A percentile compares a stretch with the other conserved stretches of the same genome.
Evolutionary conservation across 805 yeast genomes (phyloP).

Genomic region (Schwanniomyces vanrijiae): DNA sequence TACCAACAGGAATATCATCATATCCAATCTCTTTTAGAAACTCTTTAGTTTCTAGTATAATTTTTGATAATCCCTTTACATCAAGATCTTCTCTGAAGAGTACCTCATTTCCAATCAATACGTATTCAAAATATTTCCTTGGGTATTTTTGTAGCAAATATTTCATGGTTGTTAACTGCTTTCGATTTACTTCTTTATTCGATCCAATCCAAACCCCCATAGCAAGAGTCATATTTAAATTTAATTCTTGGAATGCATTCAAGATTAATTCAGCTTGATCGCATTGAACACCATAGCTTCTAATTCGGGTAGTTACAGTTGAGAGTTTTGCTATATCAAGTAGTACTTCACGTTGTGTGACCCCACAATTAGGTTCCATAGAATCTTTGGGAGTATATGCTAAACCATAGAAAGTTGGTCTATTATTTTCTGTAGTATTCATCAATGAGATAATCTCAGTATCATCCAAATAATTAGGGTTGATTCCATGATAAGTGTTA

Average conservation of each 20-base stretch:
- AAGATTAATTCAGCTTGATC: conserved; percentile 52
- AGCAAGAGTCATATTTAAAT: conserved; percentile 55
- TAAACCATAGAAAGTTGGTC: conserved; percentile 49
- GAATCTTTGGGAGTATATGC: conserved; percentile 60
- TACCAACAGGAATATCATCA: conserved; percentile 54
- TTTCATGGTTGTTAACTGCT: conserved; percentile 49
- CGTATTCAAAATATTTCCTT: conserved; percentile 44
- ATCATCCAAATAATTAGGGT: conserved; percentile 29
- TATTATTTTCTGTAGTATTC: conserved; percentile 29
- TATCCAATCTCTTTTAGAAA: conserved; percentile 33
- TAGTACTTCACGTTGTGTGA: conserved; percentile 45
- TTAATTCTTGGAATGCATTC: conserved; percentile 50
- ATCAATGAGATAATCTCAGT: conserved; percentile 35
- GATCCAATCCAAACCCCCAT: conserved; percentile 64
- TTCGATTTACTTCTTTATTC: conserved; percentile 42
- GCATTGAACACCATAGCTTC: conserved; percentile 64
- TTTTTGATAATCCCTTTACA: conserved; percentile 32
- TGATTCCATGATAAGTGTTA: conserved; percentile 24
- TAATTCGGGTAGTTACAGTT: conserved; percentile 54
- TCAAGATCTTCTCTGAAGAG: conserved; percentile 52
- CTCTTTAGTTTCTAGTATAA: conserved; percentile 42
- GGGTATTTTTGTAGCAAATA: conserved; percentile 44
- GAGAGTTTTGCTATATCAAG: conserved; percentile 59
- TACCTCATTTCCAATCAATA: conserved; percentile 65
- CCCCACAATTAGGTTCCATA: conserved; percentile 55